Base-by-base conservation (phyloP, 441 rosid species). In the Lepidium campestre region DNA sequence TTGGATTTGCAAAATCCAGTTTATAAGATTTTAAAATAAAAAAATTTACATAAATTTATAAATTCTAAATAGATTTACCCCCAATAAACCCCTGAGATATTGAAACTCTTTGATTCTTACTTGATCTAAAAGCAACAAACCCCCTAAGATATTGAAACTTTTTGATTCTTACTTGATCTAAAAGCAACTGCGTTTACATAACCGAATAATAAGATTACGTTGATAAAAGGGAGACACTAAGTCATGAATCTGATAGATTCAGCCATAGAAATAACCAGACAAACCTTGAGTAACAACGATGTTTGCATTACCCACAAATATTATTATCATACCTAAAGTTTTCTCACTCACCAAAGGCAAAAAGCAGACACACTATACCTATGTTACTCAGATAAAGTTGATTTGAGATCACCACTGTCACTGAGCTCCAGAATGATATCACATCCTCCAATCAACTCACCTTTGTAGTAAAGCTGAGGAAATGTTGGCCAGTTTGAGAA, bases 401-500 rank as follows among this genome's bases (percentile, higher is more conserved):
- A 65, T 77, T 86, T 84, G 71, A 94, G 91, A 54, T 89, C 97
- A 55, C 93, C 90, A 4, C 71, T 81, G 72, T 57, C 79, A 57
- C 62, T 76, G 45, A 94, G 82, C 80, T 89, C 99, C 87, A 89
- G 63, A 36, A 94, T 39, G 31, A 89, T 94, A 65, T 94, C 99
- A 59, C 97, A 91, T n/a, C 99, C 99, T 70, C 99, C 99, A 45
- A 94, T 63, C 9, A 94, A 77, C 80, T 94, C 96, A 22, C 97
- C 99, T 75, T 88, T 91, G 81, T 82, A 81, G 72, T 91, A 94
- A 41, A 94, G 86, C 78, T 94, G 99, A 10, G 97, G 97, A 70
- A 83, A 91, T 25, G 99, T 91, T 10, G 99, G 97, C 99, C 97
- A 94, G 67, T 88, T 91, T 9, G 97, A 91, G 82, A 80, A 87